phyloP scores from a whole-genome alignment of 306 rosid species.

The Citrullus mucosospermus region DNA sequence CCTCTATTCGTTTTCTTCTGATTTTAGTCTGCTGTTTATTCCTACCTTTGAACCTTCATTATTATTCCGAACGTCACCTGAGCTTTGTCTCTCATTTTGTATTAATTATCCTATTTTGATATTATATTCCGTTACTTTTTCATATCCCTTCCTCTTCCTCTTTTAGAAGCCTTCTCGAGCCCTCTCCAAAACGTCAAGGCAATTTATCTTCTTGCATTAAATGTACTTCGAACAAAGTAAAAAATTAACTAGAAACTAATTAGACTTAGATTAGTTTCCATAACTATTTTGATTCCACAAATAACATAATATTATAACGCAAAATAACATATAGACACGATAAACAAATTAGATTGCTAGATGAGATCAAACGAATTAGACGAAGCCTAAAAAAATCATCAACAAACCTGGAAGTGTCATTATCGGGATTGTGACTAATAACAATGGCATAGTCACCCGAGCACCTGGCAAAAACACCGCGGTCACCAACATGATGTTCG shows the following conservation, averaged over 20 bases:
- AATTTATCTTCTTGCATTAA: neutral
- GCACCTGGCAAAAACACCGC: conserved; percentile 56
- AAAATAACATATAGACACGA: neutral
- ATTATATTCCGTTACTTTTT: neutral
- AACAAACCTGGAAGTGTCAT: conserved; percentile 48
- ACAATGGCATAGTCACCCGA: conserved; percentile 77
- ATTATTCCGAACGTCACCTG: neutral
- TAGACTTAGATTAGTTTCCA: neutral
- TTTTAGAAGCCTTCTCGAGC: neutral
- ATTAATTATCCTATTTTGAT: neutral
- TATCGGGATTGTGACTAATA: conserved; percentile 69
- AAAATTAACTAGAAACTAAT: neutral
- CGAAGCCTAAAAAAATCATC: neutral
- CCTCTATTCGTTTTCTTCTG: neutral
- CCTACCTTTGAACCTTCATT: neutral
- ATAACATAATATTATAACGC: neutral
- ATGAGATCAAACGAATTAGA: neutral
- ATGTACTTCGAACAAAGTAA: neutral
- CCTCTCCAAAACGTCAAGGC: neutral
- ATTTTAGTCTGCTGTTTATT: neutral
- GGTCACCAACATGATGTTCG: conserved; percentile 78
- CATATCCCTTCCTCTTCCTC: neutral
- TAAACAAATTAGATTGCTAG: no score
- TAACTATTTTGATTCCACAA: neutral
- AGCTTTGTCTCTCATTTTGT: neutral